phyloP scores from a whole-genome alignment of 495 filamentous ascomycete genomes.

The Neurospora sp. region DNA sequence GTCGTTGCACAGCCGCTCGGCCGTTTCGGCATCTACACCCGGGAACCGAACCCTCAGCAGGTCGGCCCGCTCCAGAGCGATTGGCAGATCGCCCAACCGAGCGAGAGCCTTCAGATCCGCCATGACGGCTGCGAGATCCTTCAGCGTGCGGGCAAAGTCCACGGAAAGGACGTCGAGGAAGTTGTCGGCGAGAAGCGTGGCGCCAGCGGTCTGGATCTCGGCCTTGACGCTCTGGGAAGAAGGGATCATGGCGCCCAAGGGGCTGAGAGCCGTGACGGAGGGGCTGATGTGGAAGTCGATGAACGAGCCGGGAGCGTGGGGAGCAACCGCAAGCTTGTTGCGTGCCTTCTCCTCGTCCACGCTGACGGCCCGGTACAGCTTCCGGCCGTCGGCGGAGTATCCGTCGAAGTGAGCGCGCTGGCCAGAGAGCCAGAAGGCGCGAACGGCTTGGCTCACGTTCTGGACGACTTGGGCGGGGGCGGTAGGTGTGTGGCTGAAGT shows the following conservation, averaged over 20 bases:
- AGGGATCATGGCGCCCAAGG: conserved; percentile 37
- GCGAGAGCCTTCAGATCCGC: conserved; percentile 72
- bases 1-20: conserved; percentile 77
- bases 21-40: conserved; percentile 76
- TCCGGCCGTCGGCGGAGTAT: conserved; percentile 56
- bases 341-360: conserved; percentile 59
- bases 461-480: conserved; percentile 84
- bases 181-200: conserved; percentile 62
- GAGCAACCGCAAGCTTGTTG: conserved; percentile 47
- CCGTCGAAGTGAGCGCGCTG: conserved; percentile 80
- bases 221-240: conserved; percentile 24
- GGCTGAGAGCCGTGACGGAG: conserved; percentile 74
- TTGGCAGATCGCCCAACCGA: conserved; percentile 70
- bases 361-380: conserved; percentile 62
- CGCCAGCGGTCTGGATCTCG: conserved; percentile 16
- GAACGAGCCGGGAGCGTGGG: conserved; percentile 58
- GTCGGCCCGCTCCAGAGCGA: conserved; percentile 51
- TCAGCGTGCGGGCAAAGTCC: conserved; percentile 80
- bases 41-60: conserved; percentile 74
- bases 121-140: conserved; percentile 69
- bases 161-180: conserved; percentile 75
- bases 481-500: conserved; percentile 82
- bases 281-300: conserved; percentile 80
- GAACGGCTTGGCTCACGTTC: conserved; percentile 83
- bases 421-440: conserved; percentile 81